Evolutionary conservation across 2,329 filamentous ascomycete genomes (phyloP), one percentile per base, ranked within the genome.

Genomic region (Stachybotrys chlorohalonatus): DNA sequence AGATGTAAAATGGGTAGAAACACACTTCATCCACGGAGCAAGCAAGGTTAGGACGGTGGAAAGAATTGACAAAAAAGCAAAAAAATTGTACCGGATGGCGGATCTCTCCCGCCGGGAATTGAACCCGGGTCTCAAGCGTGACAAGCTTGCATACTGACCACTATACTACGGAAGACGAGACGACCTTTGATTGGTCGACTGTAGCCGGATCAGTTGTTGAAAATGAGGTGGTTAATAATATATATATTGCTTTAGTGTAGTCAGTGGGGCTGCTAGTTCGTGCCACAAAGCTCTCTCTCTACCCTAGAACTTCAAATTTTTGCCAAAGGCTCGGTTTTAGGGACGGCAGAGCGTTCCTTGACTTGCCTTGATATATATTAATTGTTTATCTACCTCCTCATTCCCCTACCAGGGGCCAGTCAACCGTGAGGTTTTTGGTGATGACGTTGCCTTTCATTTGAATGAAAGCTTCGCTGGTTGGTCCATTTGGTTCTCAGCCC

Each of bases 71-170:
- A 31, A 30, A 30, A 30, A 30, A 51, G 31, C 31, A 42, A 47
- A 47, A 47, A 51, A 51, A 32, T n/a, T 17, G 9, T 32, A 51
- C 49, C 50, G 32, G 50, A 47, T 47, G 46, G 46, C 46, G 46
- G 46, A 47, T 45, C 46, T 57, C 11, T 52, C 52, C 50, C 36
- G 50, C 50, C 50, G 50, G 50, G 50, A 52, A 52, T 52, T 52
- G 50, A 52, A 52, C 50, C 50, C 50, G 50, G 50, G 50, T 52
- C 50, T 52, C 50, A 52, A 52, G 50, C 50, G 50, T 52, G 50
- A 52, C 50, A 52, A 54, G 53, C 53, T 54, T 49, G 53, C 53
- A 54, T 54, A 54, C 53, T 54, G 53, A 54, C 53, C 53, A 54
- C 53, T 54, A 54, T 54, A 54, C 53, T 54, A 54, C 53, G 53